Percentiles rank a stretch among this genome's conserved stretches.
phyloP scores from a whole-genome alignment of 129 eudicot species.

The Chrysanthemum makinoi region DNA sequence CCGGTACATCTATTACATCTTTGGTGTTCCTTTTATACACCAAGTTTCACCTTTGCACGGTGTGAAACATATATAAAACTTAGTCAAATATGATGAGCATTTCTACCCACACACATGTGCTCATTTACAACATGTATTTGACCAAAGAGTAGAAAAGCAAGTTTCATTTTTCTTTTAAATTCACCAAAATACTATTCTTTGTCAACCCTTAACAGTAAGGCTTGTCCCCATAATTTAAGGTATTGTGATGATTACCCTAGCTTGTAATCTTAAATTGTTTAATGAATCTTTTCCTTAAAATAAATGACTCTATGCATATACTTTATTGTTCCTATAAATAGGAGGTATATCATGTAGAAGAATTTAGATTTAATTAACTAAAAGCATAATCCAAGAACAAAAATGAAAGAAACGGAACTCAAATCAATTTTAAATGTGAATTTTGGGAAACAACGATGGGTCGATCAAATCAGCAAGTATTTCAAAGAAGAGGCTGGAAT shows the following conservation, averaged over 20 bases:
- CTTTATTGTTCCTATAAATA: slow-evolving; percentile 16
- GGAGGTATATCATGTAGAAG: slow-evolving; percentile 11
- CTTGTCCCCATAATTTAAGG: too few species aligned
- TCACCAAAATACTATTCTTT: too few species aligned
- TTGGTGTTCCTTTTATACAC: too few species aligned
- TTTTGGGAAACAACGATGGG: slow-evolving; percentile 37
- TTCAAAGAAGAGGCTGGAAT: slow-evolving; percentile 30
- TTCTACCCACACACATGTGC: too few species aligned
- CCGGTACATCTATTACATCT: too few species aligned
- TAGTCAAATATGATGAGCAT: too few species aligned
- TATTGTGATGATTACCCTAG: slow-evolving; percentile 11
- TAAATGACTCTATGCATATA: slow-evolving; percentile 3
- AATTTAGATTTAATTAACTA: not conserved
- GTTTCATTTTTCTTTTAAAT: too few species aligned
- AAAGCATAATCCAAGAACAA: slow-evolving; percentile 1
- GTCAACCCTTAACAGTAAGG: too few species aligned
- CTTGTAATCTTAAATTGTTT: not conserved
- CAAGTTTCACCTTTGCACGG: too few species aligned
- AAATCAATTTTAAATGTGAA: slow-evolving; percentile 21
- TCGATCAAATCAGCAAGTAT: slow-evolving; percentile 28
- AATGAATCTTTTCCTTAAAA: slow-evolving; percentile 1
- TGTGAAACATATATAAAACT: too few species aligned
- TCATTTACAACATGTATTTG: too few species aligned
- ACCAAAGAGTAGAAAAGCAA: too few species aligned
- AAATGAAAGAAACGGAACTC: slow-evolving; percentile 23